Conservation (phyloP, 1,139 yeast species). For the Taphrina communis region DNA sequence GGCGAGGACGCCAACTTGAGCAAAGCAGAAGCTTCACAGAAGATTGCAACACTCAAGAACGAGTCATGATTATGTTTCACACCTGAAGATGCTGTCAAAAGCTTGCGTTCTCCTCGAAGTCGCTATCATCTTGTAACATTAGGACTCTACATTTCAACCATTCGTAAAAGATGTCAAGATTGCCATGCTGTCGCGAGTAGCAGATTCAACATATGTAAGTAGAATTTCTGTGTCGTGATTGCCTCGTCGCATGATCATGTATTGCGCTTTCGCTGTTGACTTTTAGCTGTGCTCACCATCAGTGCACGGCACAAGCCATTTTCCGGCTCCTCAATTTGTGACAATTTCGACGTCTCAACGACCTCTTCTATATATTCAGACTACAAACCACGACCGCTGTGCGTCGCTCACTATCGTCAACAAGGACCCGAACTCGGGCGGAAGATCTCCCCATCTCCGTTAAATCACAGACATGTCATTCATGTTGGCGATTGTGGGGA, state of each 20-base stretch:
- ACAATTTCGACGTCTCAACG: neutral
- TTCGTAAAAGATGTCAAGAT: no score
- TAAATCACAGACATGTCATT: conserved; percentile 60
- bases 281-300: no score
- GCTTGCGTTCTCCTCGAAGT: neutral
- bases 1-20: conserved; percentile 21
- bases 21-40: conserved; percentile 40
- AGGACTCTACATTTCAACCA: neutral
- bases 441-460: neutral
- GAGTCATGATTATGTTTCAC: neutral
- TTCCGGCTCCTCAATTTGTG: conserved; percentile 8
- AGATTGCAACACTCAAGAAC: conserved; percentile 35
- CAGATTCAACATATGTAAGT: no score
- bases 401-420: no score
- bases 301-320: neutral
- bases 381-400: no score
- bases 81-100: neutral
- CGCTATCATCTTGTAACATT: neutral
- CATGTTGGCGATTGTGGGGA: conserved; percentile 86
- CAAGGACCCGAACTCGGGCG: no score
- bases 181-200: no score
- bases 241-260: no score
- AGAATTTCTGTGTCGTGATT: no score
- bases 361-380: no score
- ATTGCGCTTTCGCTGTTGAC: no score